Evolutionary conservation across 495 filamentous ascomycete species (phyloP).

Genomic region (Corynascus novoguineensis): DNA sequence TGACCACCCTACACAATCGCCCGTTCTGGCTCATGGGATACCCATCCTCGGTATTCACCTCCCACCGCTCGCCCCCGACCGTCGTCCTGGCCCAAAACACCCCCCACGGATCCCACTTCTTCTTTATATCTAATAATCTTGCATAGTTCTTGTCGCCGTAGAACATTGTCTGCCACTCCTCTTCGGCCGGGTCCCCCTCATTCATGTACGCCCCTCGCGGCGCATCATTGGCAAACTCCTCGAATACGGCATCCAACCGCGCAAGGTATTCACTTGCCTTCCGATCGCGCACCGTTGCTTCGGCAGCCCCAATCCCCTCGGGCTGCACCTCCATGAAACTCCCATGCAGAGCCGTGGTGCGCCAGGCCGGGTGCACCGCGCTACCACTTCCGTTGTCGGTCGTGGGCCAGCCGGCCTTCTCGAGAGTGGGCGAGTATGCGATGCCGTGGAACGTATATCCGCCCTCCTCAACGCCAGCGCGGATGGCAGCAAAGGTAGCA

Average conservation of each 20-base stretch:
- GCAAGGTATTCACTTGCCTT: slow-evolving; percentile 26
- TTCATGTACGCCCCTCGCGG: slow-evolving; percentile 43
- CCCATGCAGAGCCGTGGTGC: slow-evolving; percentile 48
- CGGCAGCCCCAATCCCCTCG: slow-evolving; percentile 22
- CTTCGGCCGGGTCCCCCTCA: slow-evolving; percentile 50
- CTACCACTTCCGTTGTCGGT: no score
- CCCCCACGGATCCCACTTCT: slow-evolving; percentile 47
- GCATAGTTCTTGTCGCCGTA: slow-evolving; percentile 52
- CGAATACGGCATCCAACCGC: slow-evolving; percentile 28
- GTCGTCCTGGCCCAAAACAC: slow-evolving; percentile 54
- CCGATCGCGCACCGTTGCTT: slow-evolving; percentile 24
- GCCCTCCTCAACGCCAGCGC: slow-evolving; percentile 41
- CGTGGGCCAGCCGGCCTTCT: slow-evolving; percentile 35
- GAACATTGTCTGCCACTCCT: slow-evolving; percentile 54
- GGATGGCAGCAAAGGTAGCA: slow-evolving; percentile 44
- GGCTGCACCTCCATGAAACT: slow-evolving; percentile 36
- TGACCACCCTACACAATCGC: slow-evolving; percentile 26
- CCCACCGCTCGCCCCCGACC: slow-evolving; percentile 51
- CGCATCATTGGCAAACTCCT: slow-evolving; percentile 35
- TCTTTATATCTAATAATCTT: slow-evolving; percentile 47
- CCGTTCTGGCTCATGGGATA: slow-evolving; percentile 36
- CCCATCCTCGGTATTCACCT: slow-evolving; percentile 25
- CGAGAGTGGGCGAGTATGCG: slow-evolving; percentile 30
- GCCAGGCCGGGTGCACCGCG: slow-evolving; percentile 53
- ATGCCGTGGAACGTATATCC: slow-evolving; percentile 44